Percentiles rank a stretch among this genome's conserved stretches.
These are phyloP conservation scores for Gastrolobium bilobum DNA, from an alignment of 306 rosid genomes.

Conservation along the genomic window DNA sequence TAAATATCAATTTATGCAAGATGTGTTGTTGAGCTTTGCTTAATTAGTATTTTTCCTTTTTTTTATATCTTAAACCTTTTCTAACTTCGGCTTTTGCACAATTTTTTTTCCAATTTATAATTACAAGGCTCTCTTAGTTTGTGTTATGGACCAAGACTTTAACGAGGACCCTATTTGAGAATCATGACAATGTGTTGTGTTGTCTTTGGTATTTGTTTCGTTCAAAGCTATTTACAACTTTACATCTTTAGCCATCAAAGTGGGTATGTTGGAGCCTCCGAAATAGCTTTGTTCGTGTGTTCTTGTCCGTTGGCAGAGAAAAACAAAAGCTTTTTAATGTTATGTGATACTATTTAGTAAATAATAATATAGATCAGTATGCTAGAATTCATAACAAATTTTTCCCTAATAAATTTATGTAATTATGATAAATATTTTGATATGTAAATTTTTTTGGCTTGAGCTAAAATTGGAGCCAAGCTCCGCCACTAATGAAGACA, in stretches of 20 bases:
- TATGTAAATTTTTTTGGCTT: too few species aligned
- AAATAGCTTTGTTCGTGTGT: slow-evolving; percentile 75
- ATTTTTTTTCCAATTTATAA: neutral
- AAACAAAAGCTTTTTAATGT: too few species aligned
- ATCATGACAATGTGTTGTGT: slow-evolving; percentile 75
- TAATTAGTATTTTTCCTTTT: slow-evolving; percentile 11
- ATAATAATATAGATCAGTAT: too few species aligned
- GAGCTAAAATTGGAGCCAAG: too few species aligned
- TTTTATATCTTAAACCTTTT: neutral
- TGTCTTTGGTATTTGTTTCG: slow-evolving; percentile 82
- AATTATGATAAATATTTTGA: too few species aligned
- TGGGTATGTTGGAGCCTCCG: slow-evolving; percentile 57
- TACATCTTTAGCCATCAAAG: slow-evolving; percentile 62
- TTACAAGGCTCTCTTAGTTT: slow-evolving; percentile 53
- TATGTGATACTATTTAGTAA: too few species aligned
- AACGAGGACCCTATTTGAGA: slow-evolving; percentile 87
- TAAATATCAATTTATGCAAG: slow-evolving; percentile 38
- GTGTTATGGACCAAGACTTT: slow-evolving; percentile 87
- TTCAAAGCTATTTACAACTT: slow-evolving; percentile 66
- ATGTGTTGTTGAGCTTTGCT: neutral
- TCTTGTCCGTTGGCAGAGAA: slow-evolving; percentile 68
- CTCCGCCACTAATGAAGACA: too few species aligned
- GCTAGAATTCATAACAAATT: too few species aligned
- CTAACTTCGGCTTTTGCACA: neutral
- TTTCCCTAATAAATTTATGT: too few species aligned